These are phyloP conservation scores for Phoenix dactylifera DNA, from an alignment of 176 grass and related monocot species.

Conservation along the genomic window DNA sequence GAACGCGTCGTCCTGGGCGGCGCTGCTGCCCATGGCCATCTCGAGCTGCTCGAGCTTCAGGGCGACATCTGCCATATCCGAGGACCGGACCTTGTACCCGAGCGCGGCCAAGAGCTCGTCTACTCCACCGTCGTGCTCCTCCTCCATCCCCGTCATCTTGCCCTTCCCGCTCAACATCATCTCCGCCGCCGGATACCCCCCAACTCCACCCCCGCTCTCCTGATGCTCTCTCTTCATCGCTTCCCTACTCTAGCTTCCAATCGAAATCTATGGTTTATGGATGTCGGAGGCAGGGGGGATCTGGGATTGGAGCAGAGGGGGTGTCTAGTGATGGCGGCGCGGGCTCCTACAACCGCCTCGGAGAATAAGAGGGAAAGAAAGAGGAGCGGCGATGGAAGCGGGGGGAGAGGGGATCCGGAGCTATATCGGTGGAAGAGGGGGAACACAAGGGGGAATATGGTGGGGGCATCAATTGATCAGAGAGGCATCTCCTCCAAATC, in stretches of 20 bases:
- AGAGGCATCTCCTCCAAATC: no score
- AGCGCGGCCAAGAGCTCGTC: slow-evolving; percentile 83
- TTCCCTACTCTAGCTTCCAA: background rate
- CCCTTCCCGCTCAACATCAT: slow-evolving; percentile 12
- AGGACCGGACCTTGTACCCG: slow-evolving; percentile 88
- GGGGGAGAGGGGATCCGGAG: no score
- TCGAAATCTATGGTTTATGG: no score
- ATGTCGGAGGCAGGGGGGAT: no score
- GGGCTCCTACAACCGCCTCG: no score
- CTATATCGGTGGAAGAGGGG: no score
- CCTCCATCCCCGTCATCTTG: slow-evolving; percentile 24
- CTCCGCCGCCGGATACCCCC: slow-evolving; percentile 19
- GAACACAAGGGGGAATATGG: no score
- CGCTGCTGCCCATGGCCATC: slow-evolving; percentile 57
- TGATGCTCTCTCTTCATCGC: slow-evolving; percentile 82
- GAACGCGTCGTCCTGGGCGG: background rate
- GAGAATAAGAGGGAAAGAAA: no score
- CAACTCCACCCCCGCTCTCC: slow-evolving; percentile 29
- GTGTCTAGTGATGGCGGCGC: no score
- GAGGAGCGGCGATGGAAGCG: no score
- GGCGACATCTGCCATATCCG: slow-evolving; percentile 95
- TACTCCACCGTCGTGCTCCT: slow-evolving; percentile 48
- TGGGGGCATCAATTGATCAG: no score
- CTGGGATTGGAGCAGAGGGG: no score
- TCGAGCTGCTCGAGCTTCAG: slow-evolving; percentile 98